These are phyloP conservation scores for Acer campestre DNA, from an alignment of 345 rosid genomes.

Conservation along the genomic window DNA sequence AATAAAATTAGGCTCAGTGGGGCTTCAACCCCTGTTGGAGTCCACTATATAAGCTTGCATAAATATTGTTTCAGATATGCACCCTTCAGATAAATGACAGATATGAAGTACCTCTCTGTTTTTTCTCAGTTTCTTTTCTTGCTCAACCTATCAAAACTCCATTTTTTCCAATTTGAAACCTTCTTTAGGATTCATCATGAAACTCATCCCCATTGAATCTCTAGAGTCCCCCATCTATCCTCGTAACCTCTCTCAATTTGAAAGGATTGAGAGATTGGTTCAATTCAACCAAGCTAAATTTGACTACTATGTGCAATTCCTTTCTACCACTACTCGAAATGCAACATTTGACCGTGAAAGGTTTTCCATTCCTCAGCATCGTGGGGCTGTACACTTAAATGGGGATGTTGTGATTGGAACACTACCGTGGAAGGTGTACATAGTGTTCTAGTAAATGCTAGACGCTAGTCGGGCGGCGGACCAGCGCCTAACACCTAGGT, in stretches of 20 bases:
- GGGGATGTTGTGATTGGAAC: neutral
- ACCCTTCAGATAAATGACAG: no score
- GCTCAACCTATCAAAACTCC: neutral
- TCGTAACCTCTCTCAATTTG: constrained; percentile 22
- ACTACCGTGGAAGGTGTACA: neutral
- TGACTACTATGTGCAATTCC: no score
- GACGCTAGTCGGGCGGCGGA: no score
- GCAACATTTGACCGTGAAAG: neutral
- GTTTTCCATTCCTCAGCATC: neutral
- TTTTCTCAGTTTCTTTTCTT: neutral
- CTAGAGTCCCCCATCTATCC: constrained; percentile 27
- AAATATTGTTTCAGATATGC: no score
- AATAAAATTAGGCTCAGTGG: no score
- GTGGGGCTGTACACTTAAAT: no score
- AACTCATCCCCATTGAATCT: constrained; percentile 26
- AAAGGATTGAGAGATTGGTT: constrained; percentile 11
- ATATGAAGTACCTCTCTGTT: no score
- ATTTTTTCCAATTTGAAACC: neutral
- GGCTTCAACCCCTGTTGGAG: no score
- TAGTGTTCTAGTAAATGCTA: no score
- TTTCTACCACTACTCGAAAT: neutral
- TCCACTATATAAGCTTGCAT: no score
- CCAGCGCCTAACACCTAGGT: no score
- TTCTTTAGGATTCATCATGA: constrained; percentile 17
- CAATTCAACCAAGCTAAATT: no score